phyloP scores from a whole-genome alignment of 345 rosid species.

The Sisymbrium altissimum region DNA sequence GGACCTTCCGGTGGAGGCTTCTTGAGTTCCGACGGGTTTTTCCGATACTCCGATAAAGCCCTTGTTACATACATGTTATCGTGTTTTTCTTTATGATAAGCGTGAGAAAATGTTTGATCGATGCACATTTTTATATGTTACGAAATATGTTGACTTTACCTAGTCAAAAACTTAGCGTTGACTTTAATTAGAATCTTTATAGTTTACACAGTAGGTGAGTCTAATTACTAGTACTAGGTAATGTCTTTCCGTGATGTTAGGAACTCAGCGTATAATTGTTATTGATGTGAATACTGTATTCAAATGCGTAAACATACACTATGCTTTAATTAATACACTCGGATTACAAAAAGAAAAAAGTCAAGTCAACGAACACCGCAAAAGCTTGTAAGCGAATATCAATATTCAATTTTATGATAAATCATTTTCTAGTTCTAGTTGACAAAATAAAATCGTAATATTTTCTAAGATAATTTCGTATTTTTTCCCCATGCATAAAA shows the following conservation, averaged over 20 bases:
- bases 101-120: not conserved
- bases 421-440: not conserved
- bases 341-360: not conserved
- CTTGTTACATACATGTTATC: constrained; percentile 20
- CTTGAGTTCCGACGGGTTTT: constrained; percentile 29
- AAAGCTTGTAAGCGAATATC: not conserved
- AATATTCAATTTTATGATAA: not conserved
- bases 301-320: not conserved
- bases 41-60: constrained; percentile 45
- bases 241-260: not conserved
- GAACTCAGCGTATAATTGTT: not conserved
- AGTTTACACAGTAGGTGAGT: not conserved
- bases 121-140: not conserved
- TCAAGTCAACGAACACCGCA: not conserved
- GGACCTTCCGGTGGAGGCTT: constrained; percentile 50
- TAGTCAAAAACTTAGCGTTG: not conserved
- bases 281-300: not conserved
- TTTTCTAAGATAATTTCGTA: not conserved
- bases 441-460: not conserved
- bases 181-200: not conserved
- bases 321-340: not conserved
- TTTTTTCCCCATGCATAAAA: not conserved
- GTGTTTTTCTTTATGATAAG: not conserved
- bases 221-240: not conserved
- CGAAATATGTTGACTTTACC: not conserved